A percentile compares a stretch with the other conserved stretches of the same genome.
Evolutionary conservation across 2,329 filamentous ascomycete genomes (phyloP).

Genomic region (Beauveria scarabaeidicola): DNA sequence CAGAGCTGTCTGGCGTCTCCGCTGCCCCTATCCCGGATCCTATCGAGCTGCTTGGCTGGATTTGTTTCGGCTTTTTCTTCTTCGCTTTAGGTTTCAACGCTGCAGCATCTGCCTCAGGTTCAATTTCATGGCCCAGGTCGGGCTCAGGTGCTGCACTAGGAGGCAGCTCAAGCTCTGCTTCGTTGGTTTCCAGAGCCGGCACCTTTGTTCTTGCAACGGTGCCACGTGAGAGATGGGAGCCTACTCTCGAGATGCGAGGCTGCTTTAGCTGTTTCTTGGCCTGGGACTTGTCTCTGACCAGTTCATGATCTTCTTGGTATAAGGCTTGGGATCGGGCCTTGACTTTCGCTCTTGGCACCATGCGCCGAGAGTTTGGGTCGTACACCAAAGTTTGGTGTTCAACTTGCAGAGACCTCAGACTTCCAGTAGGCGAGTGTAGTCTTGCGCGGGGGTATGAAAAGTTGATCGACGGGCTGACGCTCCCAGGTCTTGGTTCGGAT

Average conservation of each 20-base stretch:
- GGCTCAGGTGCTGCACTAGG: background rate
- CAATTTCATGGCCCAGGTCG: background rate
- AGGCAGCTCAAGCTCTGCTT: constrained; percentile 13
- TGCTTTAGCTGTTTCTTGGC: constrained; percentile 29
- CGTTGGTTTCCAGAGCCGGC: constrained; percentile 31
- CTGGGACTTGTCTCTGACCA: background rate
- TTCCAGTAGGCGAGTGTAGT: constrained; percentile 27
- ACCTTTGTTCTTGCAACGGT: constrained; percentile 44
- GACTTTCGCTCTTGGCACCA: constrained; percentile 42
- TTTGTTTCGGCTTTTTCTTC: constrained; percentile 12
- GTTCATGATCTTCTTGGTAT: constrained; percentile 19
- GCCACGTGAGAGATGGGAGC: constrained; percentile 41
- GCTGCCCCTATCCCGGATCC: background rate
- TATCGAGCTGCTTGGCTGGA: background rate
- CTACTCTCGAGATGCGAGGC: constrained; percentile 28
- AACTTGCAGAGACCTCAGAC: constrained; percentile 8
- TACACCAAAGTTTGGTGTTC: constrained; percentile 44
- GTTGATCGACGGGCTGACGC: constrained; percentile 47
- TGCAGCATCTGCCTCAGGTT: background rate
- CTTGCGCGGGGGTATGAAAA: constrained; percentile 49
- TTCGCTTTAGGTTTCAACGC: constrained; percentile 1
- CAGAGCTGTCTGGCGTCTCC: background rate
- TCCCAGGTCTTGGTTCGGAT: constrained; percentile 30
- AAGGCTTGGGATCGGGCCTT: constrained; percentile 34
- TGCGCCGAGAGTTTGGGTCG: constrained; percentile 57